Base-by-base conservation (phyloP, 768 basidiomycete genomes). In the Pisolithus orientalis region DNA sequence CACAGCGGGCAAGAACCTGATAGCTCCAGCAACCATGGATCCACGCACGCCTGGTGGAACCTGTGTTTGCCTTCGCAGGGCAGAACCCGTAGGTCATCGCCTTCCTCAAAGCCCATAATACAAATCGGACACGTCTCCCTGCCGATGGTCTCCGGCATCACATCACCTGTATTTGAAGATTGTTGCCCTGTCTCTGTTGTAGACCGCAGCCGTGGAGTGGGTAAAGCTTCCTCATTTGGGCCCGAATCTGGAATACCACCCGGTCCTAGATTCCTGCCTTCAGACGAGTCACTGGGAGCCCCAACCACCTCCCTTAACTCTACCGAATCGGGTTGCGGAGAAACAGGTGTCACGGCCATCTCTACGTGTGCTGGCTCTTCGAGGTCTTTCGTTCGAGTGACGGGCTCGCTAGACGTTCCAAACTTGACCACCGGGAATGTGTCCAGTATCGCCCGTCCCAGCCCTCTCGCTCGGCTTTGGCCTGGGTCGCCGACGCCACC, bases 401-500 rank as follows among this genome's bases (percentile, higher is more conserved):
- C 51, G 37, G 51, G 58, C 47, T 49, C 56, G 44, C 34, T 13
- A n/a, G 46, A 32, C 31, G 63, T 52, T 6, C 83, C 82, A 60
- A 94, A 98, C 66, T 93, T 92, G 70, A 95, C 85, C 56, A 96
- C 72, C 4, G 94, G 94, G 72, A 98, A 98, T 3, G 94, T 96
- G 59, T 98, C 94, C 50, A 98, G 74, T 52, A 98, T 94, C 17
- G 95, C 95, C 17, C 90, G 83, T 1, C 90, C 88, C 47, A 98
- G 76, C 6, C 94, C 94, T n/a, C 80, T 73, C 0, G 91, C 87
- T 4, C 90, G 82, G 47, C 82, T 85, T 62, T 85, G 85, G 37
- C 75, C 74, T 24, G 62, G 58, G 9, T 71, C 72, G 47, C 69
- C 73, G 29, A 62, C 65, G 24, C 57, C 70, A 42, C 51, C 62